These are phyloP conservation scores for Boletus semigastroideus DNA, from an alignment of 1,284 basidiomycete species.

Conservation along the genomic window DNA sequence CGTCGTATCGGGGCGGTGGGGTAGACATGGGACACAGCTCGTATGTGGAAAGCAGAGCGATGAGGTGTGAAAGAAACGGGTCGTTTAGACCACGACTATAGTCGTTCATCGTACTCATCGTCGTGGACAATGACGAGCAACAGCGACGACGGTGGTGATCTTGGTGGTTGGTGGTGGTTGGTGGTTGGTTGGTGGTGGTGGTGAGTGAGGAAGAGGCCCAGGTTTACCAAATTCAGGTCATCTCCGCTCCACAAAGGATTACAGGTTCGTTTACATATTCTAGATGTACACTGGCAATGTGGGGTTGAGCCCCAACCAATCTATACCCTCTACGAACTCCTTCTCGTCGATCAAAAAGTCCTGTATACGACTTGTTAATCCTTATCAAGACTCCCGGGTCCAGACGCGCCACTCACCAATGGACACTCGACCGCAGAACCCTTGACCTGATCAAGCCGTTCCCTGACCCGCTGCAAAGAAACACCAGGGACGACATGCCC, in stretches of 20 bases:
- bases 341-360: slow-evolving; percentile 82
- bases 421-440: slow-evolving; percentile 78
- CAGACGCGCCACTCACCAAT: slow-evolving; percentile 45
- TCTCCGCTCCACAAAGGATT: slow-evolving; percentile 1
- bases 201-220: slow-evolving; percentile 2
- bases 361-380: slow-evolving; percentile 36
- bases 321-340: slow-evolving; percentile 65
- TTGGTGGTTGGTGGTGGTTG: no score
- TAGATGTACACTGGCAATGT: slow-evolving; percentile 71
- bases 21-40: slow-evolving; percentile 48
- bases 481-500: slow-evolving; percentile 80
- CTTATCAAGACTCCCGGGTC: slow-evolving; percentile 3
- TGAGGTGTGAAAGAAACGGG: slow-evolving; percentile 50
- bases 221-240: slow-evolving; percentile 6
- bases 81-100: slow-evolving; percentile 20
- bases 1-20: slow-evolving; percentile 62
- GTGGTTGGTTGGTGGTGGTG: slow-evolving; percentile 3
- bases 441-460: slow-evolving; percentile 65
- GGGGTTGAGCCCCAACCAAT: slow-evolving; percentile 75
- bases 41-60: slow-evolving; percentile 52
- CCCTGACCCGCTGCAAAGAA: slow-evolving; percentile 67
- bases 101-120: slow-evolving; percentile 34
- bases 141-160: slow-evolving; percentile 3
- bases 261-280: slow-evolving; percentile 8
- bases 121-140: slow-evolving; percentile 14